Evolutionary conservation across 2,329 filamentous ascomycete genomes (phyloP).

Genomic region (Daldinia sp.): DNA sequence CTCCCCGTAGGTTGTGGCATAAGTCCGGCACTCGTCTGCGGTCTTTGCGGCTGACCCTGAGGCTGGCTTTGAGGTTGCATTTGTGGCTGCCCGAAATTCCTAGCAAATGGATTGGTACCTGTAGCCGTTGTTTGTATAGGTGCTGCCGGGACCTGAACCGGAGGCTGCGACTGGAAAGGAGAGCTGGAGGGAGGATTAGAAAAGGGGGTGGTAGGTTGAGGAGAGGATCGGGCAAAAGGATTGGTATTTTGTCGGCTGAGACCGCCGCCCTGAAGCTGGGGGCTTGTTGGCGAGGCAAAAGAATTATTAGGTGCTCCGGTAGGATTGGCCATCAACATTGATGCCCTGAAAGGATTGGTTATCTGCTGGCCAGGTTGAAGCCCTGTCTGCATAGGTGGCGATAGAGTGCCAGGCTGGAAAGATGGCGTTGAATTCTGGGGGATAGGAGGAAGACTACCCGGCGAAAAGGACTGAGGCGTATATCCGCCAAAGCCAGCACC

Average conservation of each 20-base stretch:
- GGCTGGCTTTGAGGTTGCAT: conserved; percentile 49
- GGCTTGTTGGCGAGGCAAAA: conserved; percentile 58
- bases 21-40: conserved; percentile 63
- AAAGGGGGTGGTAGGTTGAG: conserved; percentile 57
- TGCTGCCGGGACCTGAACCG: conserved; percentile 52
- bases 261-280: conserved; percentile 50
- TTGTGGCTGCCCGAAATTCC: conserved; percentile 57
- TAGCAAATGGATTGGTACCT: conserved; percentile 71
- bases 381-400: conserved; percentile 55
- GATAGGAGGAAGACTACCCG: conserved; percentile 65
- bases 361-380: conserved; percentile 67
- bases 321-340: conserved; percentile 76
- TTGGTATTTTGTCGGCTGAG: conserved; percentile 79
- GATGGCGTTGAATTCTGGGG: conserved; percentile 67
- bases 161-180: conserved; percentile 60
- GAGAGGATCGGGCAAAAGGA: conserved; percentile 80
- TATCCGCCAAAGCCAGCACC: conserved; percentile 89
- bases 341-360: conserved; percentile 95
- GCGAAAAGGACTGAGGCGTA: conserved; percentile 72
- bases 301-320: conserved; percentile 61
- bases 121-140: conserved; percentile 64
- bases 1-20: conserved; percentile 84
- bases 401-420: conserved; percentile 62
- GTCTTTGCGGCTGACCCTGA: conserved; percentile 56
- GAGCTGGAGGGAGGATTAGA: conserved; percentile 53